Base-by-base conservation (phyloP, 805 yeast genomes). In the Ogataea pini region DNA sequence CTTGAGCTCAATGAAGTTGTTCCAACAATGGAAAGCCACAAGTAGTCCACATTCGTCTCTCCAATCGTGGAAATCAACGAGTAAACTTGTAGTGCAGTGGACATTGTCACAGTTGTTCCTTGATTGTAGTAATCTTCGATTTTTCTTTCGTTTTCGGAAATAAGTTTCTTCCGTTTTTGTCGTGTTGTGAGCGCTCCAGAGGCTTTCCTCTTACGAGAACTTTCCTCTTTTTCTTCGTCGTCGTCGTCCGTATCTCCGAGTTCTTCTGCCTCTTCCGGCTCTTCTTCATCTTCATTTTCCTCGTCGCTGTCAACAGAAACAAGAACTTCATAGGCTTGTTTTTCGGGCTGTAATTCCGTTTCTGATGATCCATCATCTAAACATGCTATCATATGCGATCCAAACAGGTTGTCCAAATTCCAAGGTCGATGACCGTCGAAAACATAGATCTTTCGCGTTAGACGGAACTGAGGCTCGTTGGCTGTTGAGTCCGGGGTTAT, bases 341-440 rank as follows among this genome's bases (percentile, higher is more conserved):
- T 77, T 59, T 86, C 90, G 4, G 70, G 65, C 12, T 51, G 52
- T 44, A 91, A 64, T 43, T 79, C 82, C 29, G 76, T 78, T 27
- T 84, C 87, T 1, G 86, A 75, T 40, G 73, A 72, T 0, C 96
- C 97, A 63, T 92, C 98, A 61, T 91, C 98, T 51, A 91, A 78
- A 65, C 98, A 91, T 6, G 75, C 76, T 4, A 94, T 80, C 53
- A 81, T 75, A 8, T 81, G 80, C 6, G 92, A 83, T 1, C 96
- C 97, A 73, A 87, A 91, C 40, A 94, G 61, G 62, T 94, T 94
- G 64, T 91, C 96, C 54, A 94, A 71, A 67, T 91, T 91, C 98
- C 99, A 94, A 3, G 99, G 99, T 54, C 98, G 72, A 55, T 87
- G 94, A 3, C 96, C 90, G 67, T 94, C 99, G 47, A 94, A 75